Evolutionary conservation across 2,329 filamentous ascomycete genomes (phyloP).

Genomic region (Cytospora piceae): DNA sequence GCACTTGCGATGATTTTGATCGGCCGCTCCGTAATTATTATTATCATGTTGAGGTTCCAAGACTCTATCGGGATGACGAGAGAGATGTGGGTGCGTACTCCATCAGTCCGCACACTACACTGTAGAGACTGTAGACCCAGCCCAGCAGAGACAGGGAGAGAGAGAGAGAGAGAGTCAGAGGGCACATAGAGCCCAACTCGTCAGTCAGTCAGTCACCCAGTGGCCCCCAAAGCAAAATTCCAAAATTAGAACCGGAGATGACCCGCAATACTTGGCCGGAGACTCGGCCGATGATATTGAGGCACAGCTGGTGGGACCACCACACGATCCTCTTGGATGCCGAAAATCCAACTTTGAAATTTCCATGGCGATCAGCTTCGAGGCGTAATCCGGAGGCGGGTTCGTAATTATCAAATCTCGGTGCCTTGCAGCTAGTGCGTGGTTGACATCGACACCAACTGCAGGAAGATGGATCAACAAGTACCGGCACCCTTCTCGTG

Average conservation of each 20-base stretch:
- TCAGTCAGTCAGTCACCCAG: neutral
- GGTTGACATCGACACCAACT: neutral
- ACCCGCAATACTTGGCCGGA: neutral
- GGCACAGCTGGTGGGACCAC: constrained; percentile 1
- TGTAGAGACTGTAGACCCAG: too few species aligned
- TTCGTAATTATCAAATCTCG: neutral
- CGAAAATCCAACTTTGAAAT: neutral
- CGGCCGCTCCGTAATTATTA: neutral
- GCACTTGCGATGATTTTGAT: neutral
- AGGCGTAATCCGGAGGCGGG: neutral
- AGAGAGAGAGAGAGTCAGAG: too few species aligned
- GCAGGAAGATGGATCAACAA: too few species aligned
- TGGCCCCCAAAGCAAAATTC: neutral
- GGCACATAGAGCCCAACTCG: neutral
- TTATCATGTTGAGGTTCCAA: neutral
- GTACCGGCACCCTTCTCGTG: neutral
- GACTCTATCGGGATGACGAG: neutral
- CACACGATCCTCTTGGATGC: neutral
- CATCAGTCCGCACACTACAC: too few species aligned
- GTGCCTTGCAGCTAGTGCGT: neutral
- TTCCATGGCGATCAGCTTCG: neutral
- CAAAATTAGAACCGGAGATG: neutral
- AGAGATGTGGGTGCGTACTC: neutral
- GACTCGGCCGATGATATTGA: neutral
- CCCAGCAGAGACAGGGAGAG: too few species aligned